Conservation (phyloP, 108 stramenopile genomes). For the Cyclostephanos invisitatus region DNA sequence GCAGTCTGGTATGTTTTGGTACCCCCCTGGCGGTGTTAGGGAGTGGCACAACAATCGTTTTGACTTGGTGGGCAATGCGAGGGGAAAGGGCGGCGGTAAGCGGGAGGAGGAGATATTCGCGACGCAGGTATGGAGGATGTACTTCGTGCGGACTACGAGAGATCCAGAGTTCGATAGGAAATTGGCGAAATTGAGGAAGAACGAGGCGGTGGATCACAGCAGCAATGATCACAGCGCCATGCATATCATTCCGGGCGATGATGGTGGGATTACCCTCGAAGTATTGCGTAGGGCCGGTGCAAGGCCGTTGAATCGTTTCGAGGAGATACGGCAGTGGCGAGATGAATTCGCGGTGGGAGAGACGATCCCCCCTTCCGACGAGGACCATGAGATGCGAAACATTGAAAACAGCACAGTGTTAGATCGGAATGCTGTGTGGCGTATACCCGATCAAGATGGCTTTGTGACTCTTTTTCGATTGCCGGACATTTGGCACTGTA, state of each 20-base stretch:
- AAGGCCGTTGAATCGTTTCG: conserved; percentile 27
- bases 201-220: conserved; percentile 21
- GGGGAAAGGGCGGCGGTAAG: not conserved
- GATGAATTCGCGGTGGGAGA: conserved; percentile 44
- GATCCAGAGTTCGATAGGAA: conserved; percentile 76
- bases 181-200: conserved; percentile 59
- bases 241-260: conserved; percentile 52
- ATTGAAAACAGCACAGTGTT: not conserved
- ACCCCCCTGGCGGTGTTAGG: conserved; percentile 43
- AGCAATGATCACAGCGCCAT: conserved; percentile 43
- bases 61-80: conserved; percentile 24
- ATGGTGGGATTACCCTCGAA: conserved; percentile 42
- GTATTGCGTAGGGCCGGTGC: conserved; percentile 46
- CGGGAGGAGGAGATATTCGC: conserved; percentile 31
- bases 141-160: conserved; percentile 42
- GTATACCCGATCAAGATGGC: conserved; percentile 45
- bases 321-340: conserved; percentile 31
- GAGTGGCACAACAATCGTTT: conserved; percentile 49
- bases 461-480: conserved; percentile 48
- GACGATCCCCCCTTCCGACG: not conserved
- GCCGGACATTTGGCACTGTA: conserved; percentile 47
- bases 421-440: conserved; percentile 42
- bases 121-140: conserved; percentile 50
- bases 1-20: conserved; percentile 50
- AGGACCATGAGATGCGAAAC: not conserved